Conservation (phyloP, 345 rosid species). For the Pugionium dolabratum region DNA sequence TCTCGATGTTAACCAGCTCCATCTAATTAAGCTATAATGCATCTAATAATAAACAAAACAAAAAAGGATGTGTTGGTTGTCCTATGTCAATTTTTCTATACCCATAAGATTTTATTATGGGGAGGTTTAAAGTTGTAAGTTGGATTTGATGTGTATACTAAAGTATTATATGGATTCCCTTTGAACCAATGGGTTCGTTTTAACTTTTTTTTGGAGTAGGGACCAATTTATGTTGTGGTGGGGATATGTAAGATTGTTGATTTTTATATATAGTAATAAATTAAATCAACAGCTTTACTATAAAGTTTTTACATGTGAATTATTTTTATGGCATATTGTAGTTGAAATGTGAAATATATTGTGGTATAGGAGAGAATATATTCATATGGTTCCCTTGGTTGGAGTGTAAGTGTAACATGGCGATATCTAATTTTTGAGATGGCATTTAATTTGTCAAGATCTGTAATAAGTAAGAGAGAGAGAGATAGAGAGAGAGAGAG, state of each 20-base stretch:
- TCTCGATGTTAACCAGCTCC: constrained; percentile 53
- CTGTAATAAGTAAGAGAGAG: constrained; percentile 28
- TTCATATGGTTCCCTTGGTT: constrained; percentile 7
- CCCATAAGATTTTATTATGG: constrained; percentile 29
- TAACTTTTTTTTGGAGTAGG: constrained; percentile 31
- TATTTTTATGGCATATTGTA: too few relatives aligned
- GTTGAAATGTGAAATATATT: constrained; percentile 1
- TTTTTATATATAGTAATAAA: constrained; percentile 9
- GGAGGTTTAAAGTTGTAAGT: constrained; percentile 37
- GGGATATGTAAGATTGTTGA: constrained; percentile 31
- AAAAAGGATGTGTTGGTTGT: constrained; percentile 22
- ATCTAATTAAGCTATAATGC: not conserved
- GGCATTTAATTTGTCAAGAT: constrained; percentile 38
- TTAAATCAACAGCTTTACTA: constrained; percentile 26
- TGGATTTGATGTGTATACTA: constrained; percentile 43
- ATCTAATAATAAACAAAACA: not conserved
- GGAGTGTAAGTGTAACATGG: constrained; percentile 35
- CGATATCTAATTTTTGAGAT: constrained; percentile 30
- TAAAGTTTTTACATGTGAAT: not conserved
- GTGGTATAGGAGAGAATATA: constrained; percentile 16
- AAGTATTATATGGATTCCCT: constrained; percentile 38
- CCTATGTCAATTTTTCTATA: constrained; percentile 26
- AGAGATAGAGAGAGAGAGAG: too few relatives aligned
- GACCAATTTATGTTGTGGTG: constrained; percentile 37
- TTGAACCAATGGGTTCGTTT: constrained; percentile 32